These are phyloP conservation scores for Cordyceps pruinosa DNA, from an alignment of 2,329 filamentous ascomycete genomes.

Conservation along the genomic window DNA sequence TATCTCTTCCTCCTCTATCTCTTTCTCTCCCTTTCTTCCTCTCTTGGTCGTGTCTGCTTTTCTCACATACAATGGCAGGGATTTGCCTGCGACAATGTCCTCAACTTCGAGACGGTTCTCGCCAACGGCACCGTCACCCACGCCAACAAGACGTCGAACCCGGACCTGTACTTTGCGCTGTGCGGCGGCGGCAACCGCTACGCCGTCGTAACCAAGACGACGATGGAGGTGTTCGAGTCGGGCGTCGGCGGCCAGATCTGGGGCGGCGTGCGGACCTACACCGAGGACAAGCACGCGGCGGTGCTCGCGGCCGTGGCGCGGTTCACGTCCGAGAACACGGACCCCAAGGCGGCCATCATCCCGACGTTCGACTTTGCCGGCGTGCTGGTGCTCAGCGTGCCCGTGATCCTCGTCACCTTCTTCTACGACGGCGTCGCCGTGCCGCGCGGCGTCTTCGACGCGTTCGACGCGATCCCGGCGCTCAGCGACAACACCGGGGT, in stretches of 20 bases:
- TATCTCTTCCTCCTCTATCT: background rate
- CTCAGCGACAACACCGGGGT: constrained; percentile 38
- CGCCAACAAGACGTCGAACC: constrained; percentile 27
- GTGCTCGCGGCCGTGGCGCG: constrained; percentile 10
- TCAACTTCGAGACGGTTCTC: constrained; percentile 37
- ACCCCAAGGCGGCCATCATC: constrained; percentile 14
- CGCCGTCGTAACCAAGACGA: constrained; percentile 28
- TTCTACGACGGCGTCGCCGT: constrained; percentile 54
- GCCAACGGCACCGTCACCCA: constrained; percentile 33
- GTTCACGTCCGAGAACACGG: constrained; percentile 13
- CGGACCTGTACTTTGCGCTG: constrained; percentile 37
- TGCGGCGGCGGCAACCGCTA: constrained; percentile 43
- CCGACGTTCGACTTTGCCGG: constrained; percentile 14
- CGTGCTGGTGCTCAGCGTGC: constrained; percentile 5
- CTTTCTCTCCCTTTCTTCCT: background rate
- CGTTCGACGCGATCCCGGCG: constrained; percentile 44
- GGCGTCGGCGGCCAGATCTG: constrained; percentile 11
- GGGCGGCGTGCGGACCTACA: constrained; percentile 14
- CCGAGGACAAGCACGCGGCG: constrained; percentile 7
- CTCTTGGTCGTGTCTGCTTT: background rate
- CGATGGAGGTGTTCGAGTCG: constrained; percentile 5
- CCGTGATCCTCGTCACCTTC: constrained; percentile 10
- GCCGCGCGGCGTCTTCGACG: constrained; percentile 47
- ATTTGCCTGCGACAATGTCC: constrained; percentile 33
- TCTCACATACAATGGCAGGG: constrained; percentile 19